Evolutionary conservation across 768 basidiomycete genomes (phyloP).

Genomic region (Sistotremastrum suecicum): DNA sequence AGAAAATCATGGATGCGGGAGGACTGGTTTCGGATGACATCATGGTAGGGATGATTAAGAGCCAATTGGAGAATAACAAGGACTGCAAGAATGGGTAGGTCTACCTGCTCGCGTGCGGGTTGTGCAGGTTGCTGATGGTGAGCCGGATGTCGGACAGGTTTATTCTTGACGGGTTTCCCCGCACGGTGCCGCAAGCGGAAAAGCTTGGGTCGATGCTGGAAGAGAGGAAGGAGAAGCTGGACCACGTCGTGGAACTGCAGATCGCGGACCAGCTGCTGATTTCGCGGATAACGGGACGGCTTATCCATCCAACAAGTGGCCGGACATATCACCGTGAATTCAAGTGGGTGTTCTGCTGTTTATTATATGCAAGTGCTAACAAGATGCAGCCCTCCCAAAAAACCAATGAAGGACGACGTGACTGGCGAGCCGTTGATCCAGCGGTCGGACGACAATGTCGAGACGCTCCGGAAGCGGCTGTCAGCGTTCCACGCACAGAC

Average conservation of each 20-base stretch:
- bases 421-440: slow-evolving; percentile 95
- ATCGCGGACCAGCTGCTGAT: slow-evolving; percentile 94
- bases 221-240: slow-evolving; percentile 70
- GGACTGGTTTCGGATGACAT: slow-evolving; percentile 95
- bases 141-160: slow-evolving; percentile 39
- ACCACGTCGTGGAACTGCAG: slow-evolving; percentile 83
- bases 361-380: background rate
- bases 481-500: slow-evolving; percentile 86
- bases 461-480: slow-evolving; percentile 84
- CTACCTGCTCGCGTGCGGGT: background rate
- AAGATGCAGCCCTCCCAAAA: slow-evolving; percentile 80
- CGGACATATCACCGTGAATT: slow-evolving; percentile 93
- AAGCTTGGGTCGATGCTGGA: slow-evolving; percentile 90
- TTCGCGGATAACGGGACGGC: slow-evolving; percentile 91
- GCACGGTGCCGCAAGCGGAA: slow-evolving; percentile 91
- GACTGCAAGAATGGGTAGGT: slow-evolving; percentile 91
- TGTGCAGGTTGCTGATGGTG: no score
- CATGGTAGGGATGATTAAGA: slow-evolving; percentile 94
- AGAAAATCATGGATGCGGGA: slow-evolving; percentile 96
- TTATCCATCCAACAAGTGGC: slow-evolving; percentile 82
- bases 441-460: slow-evolving; percentile 95
- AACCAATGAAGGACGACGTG: slow-evolving; percentile 82
- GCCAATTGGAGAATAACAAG: slow-evolving; percentile 87
- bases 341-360: slow-evolving; percentile 42
- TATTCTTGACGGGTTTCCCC: slow-evolving; percentile 98